Evolutionary conservation across 2,329 filamentous ascomycete genomes (phyloP).

Genomic region (Cytospora piceae): DNA sequence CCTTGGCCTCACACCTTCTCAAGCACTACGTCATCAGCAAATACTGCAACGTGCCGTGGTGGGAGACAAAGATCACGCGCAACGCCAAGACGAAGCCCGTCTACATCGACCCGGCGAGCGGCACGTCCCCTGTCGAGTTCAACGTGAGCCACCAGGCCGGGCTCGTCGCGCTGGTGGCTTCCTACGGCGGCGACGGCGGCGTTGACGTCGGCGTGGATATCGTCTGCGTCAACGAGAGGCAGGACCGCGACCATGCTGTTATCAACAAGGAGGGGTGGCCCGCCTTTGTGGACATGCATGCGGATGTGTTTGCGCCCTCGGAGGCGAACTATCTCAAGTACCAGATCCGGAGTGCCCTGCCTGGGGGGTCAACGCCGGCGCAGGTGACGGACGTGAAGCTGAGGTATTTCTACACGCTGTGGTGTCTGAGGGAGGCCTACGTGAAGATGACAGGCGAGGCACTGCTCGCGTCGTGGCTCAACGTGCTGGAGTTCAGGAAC

Average conservation of each 20-base stretch:
- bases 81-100: slow-evolving; percentile 59
- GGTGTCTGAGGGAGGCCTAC: slow-evolving; percentile 80
- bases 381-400: slow-evolving; percentile 63
- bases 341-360: slow-evolving; percentile 37
- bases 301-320: slow-evolving; percentile 66
- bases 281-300: slow-evolving; percentile 71
- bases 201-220: slow-evolving; percentile 71
- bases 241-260: slow-evolving; percentile 61
- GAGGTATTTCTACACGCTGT: slow-evolving; percentile 74
- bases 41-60: slow-evolving; percentile 63
- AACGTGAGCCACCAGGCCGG: slow-evolving; percentile 82
- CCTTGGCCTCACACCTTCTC: slow-evolving; percentile 71
- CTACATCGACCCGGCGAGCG: slow-evolving; percentile 53
- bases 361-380: slow-evolving; percentile 37
- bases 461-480: slow-evolving; percentile 73
- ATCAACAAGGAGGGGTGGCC: slow-evolving; percentile 64
- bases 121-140: slow-evolving; percentile 59
- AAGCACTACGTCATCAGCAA: slow-evolving; percentile 72
- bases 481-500: slow-evolving; percentile 68
- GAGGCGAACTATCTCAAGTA: slow-evolving; percentile 67
- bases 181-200: slow-evolving; percentile 37
- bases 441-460: slow-evolving; percentile 84
- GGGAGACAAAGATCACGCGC: slow-evolving; percentile 58
- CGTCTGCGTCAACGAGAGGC: slow-evolving; percentile 74
- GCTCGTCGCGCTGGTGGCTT: slow-evolving; percentile 63